Evolutionary conservation across 1,139 yeast species (phyloP).

Genomic region (Yamadazyma dushanensis): DNA sequence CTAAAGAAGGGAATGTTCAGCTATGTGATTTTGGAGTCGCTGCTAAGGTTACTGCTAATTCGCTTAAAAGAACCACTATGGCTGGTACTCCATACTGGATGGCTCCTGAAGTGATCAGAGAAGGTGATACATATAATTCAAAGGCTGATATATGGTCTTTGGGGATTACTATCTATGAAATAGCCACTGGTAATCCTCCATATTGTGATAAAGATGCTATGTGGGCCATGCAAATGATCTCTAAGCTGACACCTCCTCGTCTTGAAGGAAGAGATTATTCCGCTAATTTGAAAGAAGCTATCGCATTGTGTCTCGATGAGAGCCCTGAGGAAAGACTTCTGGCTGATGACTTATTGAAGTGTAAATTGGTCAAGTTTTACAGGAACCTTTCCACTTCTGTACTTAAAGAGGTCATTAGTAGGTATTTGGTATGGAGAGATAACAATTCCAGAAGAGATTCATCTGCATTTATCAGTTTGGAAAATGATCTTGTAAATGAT

Average conservation of each 20-base stretch:
- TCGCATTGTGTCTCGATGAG: constrained; percentile 91
- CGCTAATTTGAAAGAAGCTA: constrained; percentile 73
- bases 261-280: constrained; percentile 89
- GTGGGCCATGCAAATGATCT: constrained; percentile 92
- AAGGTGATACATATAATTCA: constrained; percentile 81
- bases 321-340: constrained; percentile 84
- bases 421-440: constrained; percentile 82
- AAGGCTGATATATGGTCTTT: constrained; percentile 93
- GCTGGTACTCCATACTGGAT: constrained; percentile 99
- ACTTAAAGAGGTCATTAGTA: constrained; percentile 74
- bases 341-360: constrained; percentile 80
- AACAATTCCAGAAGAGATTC: constrained; percentile 50
- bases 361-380: constrained; percentile 67
- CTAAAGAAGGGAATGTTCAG: constrained; percentile 87
- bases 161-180: constrained; percentile 91
- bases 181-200: constrained; percentile 97
- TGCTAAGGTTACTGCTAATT: constrained; percentile 81
- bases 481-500: constrained; percentile 24
- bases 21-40: constrained; percentile 98
- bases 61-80: constrained; percentile 84
- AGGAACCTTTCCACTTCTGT: constrained; percentile 58
- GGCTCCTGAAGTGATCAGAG: constrained; percentile 98
- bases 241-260: constrained; percentile 91
- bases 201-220: constrained; percentile 93
- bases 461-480: constrained; percentile 33